phyloP scores from a whole-genome alignment of 2,329 filamentous ascomycete species.

The Pezicula radicicola region DNA sequence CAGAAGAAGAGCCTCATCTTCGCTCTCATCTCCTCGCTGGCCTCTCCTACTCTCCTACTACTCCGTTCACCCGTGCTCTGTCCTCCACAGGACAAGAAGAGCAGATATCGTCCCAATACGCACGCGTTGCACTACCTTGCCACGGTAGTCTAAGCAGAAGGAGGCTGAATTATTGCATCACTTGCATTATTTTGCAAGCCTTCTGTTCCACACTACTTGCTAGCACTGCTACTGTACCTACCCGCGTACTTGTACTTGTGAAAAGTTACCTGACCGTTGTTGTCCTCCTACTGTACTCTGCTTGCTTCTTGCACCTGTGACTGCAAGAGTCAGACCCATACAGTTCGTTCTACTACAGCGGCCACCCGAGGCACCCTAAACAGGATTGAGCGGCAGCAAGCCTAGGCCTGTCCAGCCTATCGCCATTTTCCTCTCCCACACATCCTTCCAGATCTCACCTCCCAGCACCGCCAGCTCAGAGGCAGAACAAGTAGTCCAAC shows the following conservation, averaged over 20 bases:
- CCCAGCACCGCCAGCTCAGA: conserved; percentile 8
- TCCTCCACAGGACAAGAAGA: neutral
- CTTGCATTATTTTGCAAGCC: neutral
- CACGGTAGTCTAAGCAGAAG: too few species aligned
- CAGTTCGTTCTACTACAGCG: neutral
- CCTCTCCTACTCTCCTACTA: neutral
- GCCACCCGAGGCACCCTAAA: neutral
- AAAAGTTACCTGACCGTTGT: too few species aligned
- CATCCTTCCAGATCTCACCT: neutral
- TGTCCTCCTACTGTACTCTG: too few species aligned
- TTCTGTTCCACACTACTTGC: neutral
- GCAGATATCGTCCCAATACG: too few species aligned
- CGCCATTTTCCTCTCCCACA: neutral
- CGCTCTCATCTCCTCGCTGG: too few species aligned
- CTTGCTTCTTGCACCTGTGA: neutral
- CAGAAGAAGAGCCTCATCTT: neutral
- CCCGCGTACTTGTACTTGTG: too few species aligned
- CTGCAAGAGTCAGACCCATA: neutral
- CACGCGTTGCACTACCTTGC: too few species aligned
- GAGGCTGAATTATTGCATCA: too few species aligned
- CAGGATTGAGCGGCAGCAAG: neutral
- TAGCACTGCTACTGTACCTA: neutral
- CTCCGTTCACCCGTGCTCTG: neutral
- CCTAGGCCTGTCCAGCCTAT: neutral
- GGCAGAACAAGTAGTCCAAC: conserved; percentile 2